Evolutionary conservation across 169 alveolate species (phyloP), one percentile per base, ranked within the genome.

Genomic region (Cryptosporidium sp.): DNA sequence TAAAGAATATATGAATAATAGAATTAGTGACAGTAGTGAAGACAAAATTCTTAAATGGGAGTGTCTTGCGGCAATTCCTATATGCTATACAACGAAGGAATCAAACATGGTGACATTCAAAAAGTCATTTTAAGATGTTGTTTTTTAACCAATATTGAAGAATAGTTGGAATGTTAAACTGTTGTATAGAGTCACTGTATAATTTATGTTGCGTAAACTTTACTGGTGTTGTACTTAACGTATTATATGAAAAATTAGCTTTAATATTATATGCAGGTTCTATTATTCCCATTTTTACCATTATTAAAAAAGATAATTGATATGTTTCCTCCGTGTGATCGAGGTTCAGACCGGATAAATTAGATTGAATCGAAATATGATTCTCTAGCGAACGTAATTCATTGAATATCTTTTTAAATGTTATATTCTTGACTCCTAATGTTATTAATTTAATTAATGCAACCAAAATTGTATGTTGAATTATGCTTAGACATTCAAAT

Each of bases 321-420:
- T 80, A 80, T 21, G 89, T 39, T 26, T 80, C 75, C 29, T 80
- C 89, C 14, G 89, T 29, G n/a, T 62, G 62, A 4, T 80, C 80
- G n/a, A 80, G 70, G 16, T 43, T 62, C 12, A 80, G 23, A 43
- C 80, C 89, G 10, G 89, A 80, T 12, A 59, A 39, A 62, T 80
- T 65, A 21, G 61, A 59, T 23, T 59, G 65, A 3, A 65, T 9
- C 2, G 68, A 52, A 6, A 61, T 62, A 62, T 80, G 69, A 26
- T 37, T 21, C 12, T 65, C 62, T 31, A 80, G 23, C n/a, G 39
- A 59, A 52, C 41, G 39, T 37, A 80, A 33, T 59, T 80, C 89
- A 29, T 62, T 14, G 2, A 80, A n/a, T 80, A 80, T 62, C 29
- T 59, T 62, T 37, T 67, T 58, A 45, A 80, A 80, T 80, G 89